Evolutionary conservation across 352 stramenopile species (phyloP), one percentile per base, ranked within the genome.

Genomic region (Globisporangium spinosum): DNA sequence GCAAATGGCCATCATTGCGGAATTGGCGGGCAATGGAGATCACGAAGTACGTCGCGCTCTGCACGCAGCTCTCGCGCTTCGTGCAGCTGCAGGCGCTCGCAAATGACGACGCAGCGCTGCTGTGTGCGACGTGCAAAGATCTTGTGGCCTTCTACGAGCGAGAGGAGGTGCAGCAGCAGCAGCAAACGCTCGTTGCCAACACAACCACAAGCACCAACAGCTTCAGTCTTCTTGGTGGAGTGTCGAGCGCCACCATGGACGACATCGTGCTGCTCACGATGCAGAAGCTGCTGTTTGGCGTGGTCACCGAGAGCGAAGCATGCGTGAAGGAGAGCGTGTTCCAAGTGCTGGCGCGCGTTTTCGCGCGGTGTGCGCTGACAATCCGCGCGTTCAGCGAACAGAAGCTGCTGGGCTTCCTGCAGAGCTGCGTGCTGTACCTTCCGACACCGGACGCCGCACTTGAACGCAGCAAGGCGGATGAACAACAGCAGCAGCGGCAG

Each of bases 181-280:
- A 4, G 43, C 38, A 4, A 17, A 23, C 43, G 17, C 43, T 51
- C 43, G 43, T 10, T 12, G 17, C 43, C 43, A 51, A 23, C 8
- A 61, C 58, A 17, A 10, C 9, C 35, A 40, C 10, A n/a, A 34
- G 8, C 57, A 71, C 2, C 34, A 54, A 17, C 55, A 2, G 64
- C 12, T 17, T 57, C 27, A 64, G 59, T 20, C 27, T 71, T 4
- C 55, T 71, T 3, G 66, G 66, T 15, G 59, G 49, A 9, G 53
- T 77, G 22, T 51, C 60, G 12, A 49, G 69, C 23, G 64, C 77
- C 20, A 73, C 75, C 12, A 79, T 94, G 62, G 80, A 92, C 69
- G 82, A 91, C 67, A 75, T 92, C 55, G 69, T 91, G 58, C 72
- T 91, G 62, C 70, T 85, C 51, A 77, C 83, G n/a, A 64, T 91